Conservation (phyloP, 78 protist species). For the Dictyostelium purpureum region DNA sequence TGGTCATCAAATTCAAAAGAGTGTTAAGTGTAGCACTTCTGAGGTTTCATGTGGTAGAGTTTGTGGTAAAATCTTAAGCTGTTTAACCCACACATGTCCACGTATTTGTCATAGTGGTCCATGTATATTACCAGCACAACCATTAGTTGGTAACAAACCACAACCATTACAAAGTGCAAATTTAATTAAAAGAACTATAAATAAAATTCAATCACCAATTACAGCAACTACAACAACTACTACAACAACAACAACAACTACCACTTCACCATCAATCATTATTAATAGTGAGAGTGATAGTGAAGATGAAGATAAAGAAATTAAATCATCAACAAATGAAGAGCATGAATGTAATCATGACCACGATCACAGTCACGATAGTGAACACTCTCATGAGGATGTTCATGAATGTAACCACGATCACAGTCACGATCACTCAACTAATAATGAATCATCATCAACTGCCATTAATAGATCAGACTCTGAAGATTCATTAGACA, state of each 20-base stretch:
- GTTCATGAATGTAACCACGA: background rate
- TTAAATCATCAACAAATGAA: too few species aligned
- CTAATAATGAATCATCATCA: background rate
- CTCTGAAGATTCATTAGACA: background rate
- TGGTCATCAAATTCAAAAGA: conserved; percentile 81
- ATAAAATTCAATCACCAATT: background rate
- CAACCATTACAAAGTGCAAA: conserved; percentile 10
- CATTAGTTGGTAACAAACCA: background rate
- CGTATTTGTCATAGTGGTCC: conserved; percentile 78
- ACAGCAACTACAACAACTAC: background rate
- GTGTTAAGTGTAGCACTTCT: conserved; percentile 67
- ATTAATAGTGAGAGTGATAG: too few species aligned
- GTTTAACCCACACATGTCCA: conserved; percentile 75
- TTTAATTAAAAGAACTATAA: background rate
- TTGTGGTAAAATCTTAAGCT: conserved; percentile 78
- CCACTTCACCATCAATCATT: background rate
- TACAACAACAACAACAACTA: background rate
- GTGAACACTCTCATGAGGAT: background rate
- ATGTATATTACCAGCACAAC: conserved; percentile 24
- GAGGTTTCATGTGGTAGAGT: conserved; percentile 79
- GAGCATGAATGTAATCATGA: conserved; percentile 1
- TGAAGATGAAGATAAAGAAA: too few species aligned
- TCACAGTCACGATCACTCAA: background rate
- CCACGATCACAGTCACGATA: background rate
- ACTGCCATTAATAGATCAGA: too few species aligned